Conservation (phyloP, 352 stramenopile species). For the Phytopythium montanum region DNA sequence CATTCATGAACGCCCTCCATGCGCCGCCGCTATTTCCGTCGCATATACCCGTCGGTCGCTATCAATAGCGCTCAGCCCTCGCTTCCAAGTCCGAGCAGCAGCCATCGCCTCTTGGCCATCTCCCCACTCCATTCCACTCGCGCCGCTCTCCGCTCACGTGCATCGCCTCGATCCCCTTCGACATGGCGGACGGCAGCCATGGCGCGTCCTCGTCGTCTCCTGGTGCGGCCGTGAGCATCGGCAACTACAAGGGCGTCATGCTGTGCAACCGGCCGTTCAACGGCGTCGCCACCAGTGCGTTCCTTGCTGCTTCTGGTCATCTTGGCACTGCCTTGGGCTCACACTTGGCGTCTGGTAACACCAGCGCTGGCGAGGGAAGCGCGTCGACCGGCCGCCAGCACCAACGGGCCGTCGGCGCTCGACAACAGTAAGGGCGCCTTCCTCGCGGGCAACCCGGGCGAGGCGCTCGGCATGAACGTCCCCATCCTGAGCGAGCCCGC, state of each 20-base stretch:
- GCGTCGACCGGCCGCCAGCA: constrained; percentile 28
- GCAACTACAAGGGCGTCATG: constrained; percentile 96
- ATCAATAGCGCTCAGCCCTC: not conserved
- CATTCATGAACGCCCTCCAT: not conserved
- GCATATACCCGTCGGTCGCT: no score
- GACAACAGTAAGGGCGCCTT: constrained; percentile 70
- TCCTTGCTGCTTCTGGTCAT: no score
- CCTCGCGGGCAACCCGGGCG: constrained; percentile 57
- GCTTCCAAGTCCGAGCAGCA: not conserved
- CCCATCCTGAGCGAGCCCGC: constrained; percentile 68
- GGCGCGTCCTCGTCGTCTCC: constrained; percentile 17
- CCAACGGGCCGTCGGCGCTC: constrained; percentile 5
- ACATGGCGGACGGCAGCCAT: constrained; percentile 26
- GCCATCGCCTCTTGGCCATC: not conserved
- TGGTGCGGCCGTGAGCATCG: constrained; percentile 76
- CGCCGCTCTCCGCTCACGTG: not conserved
- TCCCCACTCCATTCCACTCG: not conserved
- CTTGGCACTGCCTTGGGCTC: not conserved
- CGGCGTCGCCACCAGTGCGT: constrained; percentile 71
- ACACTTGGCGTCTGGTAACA: constrained; percentile 1
- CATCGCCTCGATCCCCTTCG: not conserved
- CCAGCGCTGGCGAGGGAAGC: constrained; percentile 60
- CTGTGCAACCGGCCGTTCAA: constrained; percentile 94
- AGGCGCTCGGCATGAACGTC: constrained; percentile 77
- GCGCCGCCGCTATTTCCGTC: no score